Evolutionary conservation across 495 filamentous ascomycete genomes (phyloP).

Genomic region (Penicillium cinerascens): DNA sequence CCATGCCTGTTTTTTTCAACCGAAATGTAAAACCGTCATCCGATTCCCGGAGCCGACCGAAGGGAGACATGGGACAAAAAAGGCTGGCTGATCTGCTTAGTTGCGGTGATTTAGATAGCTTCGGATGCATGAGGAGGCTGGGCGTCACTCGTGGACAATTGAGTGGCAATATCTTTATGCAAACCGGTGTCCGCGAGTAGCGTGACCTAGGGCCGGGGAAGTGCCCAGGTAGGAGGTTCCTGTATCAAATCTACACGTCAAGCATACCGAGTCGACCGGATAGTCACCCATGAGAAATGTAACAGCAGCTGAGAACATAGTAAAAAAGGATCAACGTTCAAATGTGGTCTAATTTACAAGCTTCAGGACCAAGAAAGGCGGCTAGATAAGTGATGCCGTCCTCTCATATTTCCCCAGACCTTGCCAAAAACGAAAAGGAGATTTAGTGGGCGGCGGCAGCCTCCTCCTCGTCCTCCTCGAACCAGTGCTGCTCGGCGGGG

Average conservation of each 20-base stretch:
- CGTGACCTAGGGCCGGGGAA: neutral
- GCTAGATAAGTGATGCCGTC: slow-evolving; percentile 22
- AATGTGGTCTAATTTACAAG: slow-evolving; percentile 48
- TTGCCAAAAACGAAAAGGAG: slow-evolving; percentile 26
- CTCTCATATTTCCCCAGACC: slow-evolving; percentile 33
- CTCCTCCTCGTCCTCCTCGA: slow-evolving; percentile 62
- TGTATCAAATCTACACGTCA: neutral
- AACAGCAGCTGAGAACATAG: slow-evolving; percentile 12
- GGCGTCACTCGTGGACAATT: neutral
- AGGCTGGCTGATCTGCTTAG: no score
- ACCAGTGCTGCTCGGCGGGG: slow-evolving; percentile 66
- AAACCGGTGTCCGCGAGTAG: neutral
- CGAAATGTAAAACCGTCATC: no score
- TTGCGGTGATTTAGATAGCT: no score
- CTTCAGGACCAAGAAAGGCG: slow-evolving; percentile 35
- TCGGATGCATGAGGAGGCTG: no score
- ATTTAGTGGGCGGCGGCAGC: slow-evolving; percentile 48
- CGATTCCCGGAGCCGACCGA: no score
- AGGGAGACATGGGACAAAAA: no score
- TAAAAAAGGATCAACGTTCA: slow-evolving; percentile 35
- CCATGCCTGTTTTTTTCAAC: no score
- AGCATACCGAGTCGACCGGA: neutral
- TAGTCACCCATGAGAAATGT: neutral
- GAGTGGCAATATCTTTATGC: neutral
- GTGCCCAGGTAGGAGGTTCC: neutral